phyloP scores from a whole-genome alignment of 177 flowering plant species.

The Viscum album region DNA sequence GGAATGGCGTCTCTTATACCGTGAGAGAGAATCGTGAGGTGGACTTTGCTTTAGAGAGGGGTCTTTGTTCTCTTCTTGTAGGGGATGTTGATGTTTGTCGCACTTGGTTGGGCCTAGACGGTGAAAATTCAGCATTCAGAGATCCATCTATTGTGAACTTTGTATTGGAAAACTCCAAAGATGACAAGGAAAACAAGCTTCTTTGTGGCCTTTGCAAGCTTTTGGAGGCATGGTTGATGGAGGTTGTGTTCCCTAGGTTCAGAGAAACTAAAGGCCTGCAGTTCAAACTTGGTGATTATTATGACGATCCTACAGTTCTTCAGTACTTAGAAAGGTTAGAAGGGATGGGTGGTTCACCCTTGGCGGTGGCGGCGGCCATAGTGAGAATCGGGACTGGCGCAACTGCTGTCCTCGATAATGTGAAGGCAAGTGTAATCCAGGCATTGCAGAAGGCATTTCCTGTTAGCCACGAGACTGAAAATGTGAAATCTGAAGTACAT shows the following conservation, averaged over 20 bases:
- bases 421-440: slow-evolving; percentile 64
- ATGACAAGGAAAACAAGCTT: slow-evolving; percentile 54
- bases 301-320: slow-evolving; percentile 81
- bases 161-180: slow-evolving; percentile 59
- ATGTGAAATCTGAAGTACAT: slow-evolving; percentile 25
- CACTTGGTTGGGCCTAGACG: slow-evolving; percentile 80
- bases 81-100: slow-evolving; percentile 88
- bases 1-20: slow-evolving; percentile 26
- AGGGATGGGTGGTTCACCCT: slow-evolving; percentile 66
- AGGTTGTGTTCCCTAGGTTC: slow-evolving; percentile 86
- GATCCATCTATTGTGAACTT: slow-evolving; percentile 66
- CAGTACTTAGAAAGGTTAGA: slow-evolving; percentile 74
- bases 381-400: slow-evolving; percentile 86
- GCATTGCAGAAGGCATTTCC: slow-evolving; percentile 86
- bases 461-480: slow-evolving; percentile 25
- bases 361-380: slow-evolving; percentile 97
- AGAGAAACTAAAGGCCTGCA: slow-evolving; percentile 59
- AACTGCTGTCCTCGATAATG: slow-evolving; percentile 72
- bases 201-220: slow-evolving; percentile 88
- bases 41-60: slow-evolving; percentile 87
- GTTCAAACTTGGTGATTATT: slow-evolving; percentile 84
- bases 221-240: slow-evolving; percentile 84
- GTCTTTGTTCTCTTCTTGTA: slow-evolving; percentile 84
- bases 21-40: slow-evolving; percentile 42
- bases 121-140: slow-evolving; percentile 55